These are phyloP conservation scores for Dryas drummondii DNA, from an alignment of 306 rosid species.

Conservation along the genomic window DNA sequence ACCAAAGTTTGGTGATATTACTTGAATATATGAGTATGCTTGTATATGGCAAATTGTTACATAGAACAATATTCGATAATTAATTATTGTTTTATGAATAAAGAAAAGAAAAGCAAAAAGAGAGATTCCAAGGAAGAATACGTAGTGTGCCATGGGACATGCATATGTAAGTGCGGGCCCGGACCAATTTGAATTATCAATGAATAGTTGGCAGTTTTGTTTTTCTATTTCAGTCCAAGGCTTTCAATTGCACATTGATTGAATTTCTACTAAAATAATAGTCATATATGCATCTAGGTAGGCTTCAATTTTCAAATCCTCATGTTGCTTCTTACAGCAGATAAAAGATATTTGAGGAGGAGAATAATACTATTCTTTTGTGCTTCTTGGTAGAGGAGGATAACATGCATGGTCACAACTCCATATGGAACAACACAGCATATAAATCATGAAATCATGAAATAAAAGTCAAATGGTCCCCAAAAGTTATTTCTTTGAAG, in stretches of 20 bases:
- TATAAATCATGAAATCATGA: no score
- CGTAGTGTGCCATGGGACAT: no score
- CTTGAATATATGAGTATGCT: no score
- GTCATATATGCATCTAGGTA: not conserved
- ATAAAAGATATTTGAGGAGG: not conserved
- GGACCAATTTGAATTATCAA: not conserved
- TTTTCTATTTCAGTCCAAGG: not conserved
- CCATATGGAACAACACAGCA: no score
- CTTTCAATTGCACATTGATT: not conserved
- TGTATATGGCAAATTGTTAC: no score
- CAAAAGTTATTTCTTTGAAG: no score
- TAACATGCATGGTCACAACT: no score
- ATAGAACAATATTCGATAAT: no score
- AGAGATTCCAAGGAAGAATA: not conserved
- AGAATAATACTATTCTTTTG: no score
- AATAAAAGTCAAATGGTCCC: no score
- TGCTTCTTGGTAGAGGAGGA: no score
- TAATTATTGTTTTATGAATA: not conserved
- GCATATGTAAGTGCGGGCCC: slow-evolving; percentile 2
- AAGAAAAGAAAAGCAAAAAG: not conserved
- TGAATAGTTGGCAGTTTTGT: not conserved
- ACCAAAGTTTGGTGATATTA: no score
- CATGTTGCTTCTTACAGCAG: not conserved
- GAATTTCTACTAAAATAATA: not conserved
- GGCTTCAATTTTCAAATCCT: not conserved